phyloP scores from a whole-genome alignment of 352 stramenopile species.

The Phytophthora meadii region DNA sequence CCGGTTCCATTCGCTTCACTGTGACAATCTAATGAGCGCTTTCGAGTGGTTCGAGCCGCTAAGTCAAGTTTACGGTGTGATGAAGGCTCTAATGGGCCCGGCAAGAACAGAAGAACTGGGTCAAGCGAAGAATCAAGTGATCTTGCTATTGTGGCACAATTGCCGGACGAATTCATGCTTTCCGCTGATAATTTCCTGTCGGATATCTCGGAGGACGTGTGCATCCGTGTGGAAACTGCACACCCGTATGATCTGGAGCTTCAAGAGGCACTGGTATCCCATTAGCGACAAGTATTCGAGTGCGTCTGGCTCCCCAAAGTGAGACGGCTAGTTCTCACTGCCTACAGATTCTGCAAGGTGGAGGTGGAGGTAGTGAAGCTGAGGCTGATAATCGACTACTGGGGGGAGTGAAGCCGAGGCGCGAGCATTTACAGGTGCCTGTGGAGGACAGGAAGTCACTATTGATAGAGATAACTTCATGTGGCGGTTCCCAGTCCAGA shows the following conservation, averaged over 20 bases:
- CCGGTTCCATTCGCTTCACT: slow-evolving; percentile 84
- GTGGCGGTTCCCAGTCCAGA: slow-evolving; percentile 88
- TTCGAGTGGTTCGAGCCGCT: slow-evolving; percentile 91
- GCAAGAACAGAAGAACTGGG: slow-evolving; percentile 21
- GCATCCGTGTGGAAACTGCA: slow-evolving; percentile 75
- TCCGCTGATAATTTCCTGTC: slow-evolving; percentile 90
- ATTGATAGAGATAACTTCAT: slow-evolving; percentile 89
- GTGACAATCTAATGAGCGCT: slow-evolving; percentile 83
- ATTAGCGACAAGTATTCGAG: slow-evolving; percentile 82
- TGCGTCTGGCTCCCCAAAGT: slow-evolving; percentile 76
- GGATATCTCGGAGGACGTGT: slow-evolving; percentile 85
- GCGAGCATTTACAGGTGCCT: slow-evolving; percentile 82
- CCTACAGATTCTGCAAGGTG: slow-evolving; percentile 86
- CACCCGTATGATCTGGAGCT: slow-evolving; percentile 87
- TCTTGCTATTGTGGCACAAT: slow-evolving; percentile 4
- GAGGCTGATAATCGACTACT: slow-evolving; percentile 61
- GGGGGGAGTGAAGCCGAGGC: slow-evolving; percentile 84
- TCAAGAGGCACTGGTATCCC: slow-evolving; percentile 83
- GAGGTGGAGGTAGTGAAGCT: slow-evolving; percentile 37
- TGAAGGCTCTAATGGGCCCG: slow-evolving; percentile 81
- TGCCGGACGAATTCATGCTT: slow-evolving; percentile 89
- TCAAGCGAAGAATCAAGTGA: slow-evolving; percentile 5
- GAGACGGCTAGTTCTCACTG: slow-evolving; percentile 89
- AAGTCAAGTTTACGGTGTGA: slow-evolving; percentile 87
- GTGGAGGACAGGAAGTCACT: slow-evolving; percentile 86